Evolutionary conservation across 1,139 yeast species (phyloP), one percentile per base, ranked within the genome.

Genomic region (Zhuliangozyma blackwelliae): DNA sequence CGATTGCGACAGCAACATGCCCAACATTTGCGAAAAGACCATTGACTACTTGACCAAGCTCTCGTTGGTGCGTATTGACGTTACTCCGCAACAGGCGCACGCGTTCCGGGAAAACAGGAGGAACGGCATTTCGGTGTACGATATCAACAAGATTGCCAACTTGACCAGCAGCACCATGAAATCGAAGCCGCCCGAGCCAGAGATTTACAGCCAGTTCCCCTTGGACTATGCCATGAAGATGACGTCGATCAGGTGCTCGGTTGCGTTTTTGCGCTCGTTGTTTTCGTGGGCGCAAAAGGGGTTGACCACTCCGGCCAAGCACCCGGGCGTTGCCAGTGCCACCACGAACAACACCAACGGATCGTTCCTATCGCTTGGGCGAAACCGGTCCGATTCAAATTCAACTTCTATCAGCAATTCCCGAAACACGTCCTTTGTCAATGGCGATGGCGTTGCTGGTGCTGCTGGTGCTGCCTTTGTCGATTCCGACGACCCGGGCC

Each of bases 251-350:
- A 80, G 79, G 38, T 83, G 94, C 44, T 73, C 89, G 32, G 95
- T 90, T 12, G 87, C 92, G 3, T 83, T 89, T 35, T 68, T 94
- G 47, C 71, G 89, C 48, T 87, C 97, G 0, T 68, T 92, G 33
- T 73, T 85, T 50, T 73, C 88, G 2, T 90, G 97, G 96, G 88
- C 96, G 7, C 95, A 87, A 47, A 77, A 84, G 45, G 90, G 88
- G 2, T 59, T 77, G 35, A 45, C 34, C 31, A 38, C 41, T 23
- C 25, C 25, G 10, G 29, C 30, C 3, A 16, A 16, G 16, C 16
- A 16, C 4, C 16, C 3, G 4, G 16, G 16, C 16, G 16, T 16
- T 28, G 28, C 16, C 16, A 22, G 5, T 6, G 12, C 7, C 11
- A 21, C 13, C 11, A 28, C 19, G 4, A 34, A 19, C 13, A 39